phyloP scores from a whole-genome alignment of 495 filamentous ascomycete species.

The Rhypophila decipiens region DNA sequence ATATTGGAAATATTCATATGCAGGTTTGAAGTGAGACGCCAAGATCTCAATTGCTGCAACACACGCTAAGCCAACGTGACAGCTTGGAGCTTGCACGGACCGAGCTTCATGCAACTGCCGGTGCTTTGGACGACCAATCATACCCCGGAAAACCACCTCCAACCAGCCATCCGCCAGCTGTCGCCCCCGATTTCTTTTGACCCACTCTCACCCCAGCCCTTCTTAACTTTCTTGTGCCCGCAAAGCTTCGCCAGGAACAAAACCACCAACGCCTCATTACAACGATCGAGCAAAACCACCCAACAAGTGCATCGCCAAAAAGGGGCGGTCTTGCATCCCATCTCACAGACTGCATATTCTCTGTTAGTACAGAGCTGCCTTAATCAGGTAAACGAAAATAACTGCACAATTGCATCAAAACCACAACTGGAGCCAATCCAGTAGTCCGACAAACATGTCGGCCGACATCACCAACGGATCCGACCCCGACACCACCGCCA shows the following conservation, averaged over 20 bases:
- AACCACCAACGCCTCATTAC: neutral
- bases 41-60: slow-evolving; percentile 1
- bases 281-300: neutral
- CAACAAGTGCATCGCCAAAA: neutral
- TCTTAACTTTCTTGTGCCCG: neutral
- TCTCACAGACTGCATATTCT: too few species aligned
- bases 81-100: too few species aligned
- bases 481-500: slow-evolving; percentile 10
- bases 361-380: too few species aligned
- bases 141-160: neutral
- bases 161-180: neutral
- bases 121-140: neutral
- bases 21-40: neutral
- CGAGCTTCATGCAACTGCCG: slow-evolving; percentile 1
- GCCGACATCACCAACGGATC: neutral
- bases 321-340: too few species aligned
- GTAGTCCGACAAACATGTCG: too few species aligned
- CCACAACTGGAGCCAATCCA: neutral
- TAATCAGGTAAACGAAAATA: neutral
- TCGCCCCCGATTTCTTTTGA: neutral
- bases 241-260: neutral
- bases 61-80: neutral
- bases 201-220: neutral
- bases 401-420: neutral
- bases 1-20: too few species aligned